Base-by-base conservation (phyloP, 352 stramenopile genomes). In the Phytopythium vexans region DNA sequence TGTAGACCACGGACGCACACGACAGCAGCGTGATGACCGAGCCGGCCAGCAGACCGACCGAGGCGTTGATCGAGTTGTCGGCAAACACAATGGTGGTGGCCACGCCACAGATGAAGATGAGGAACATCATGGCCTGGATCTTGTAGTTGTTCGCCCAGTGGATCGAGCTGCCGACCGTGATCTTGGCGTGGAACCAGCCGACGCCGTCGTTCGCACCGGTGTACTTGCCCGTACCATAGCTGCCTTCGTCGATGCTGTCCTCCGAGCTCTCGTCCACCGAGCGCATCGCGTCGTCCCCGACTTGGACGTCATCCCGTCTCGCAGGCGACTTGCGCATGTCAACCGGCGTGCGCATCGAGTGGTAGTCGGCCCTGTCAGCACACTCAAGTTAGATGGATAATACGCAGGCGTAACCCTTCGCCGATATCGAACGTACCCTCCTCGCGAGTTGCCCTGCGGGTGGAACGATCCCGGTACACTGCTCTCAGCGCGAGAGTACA, bases 91-190 rank as follows among this genome's bases (percentile, higher is more conserved):
- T 65, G 5, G 82, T 90, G 16, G 74, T 52, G 1, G 63, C 77
- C 1, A 68, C 77, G 14, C 76, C 77, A 33, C 52, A 65, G 44
- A 91, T 60, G 50, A 94, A 84, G 47, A 84, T 58, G 32, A 91
- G 60, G 49, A 92, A 86, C 82, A 94, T 92, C 38, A 69, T 46
- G 34, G 65, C 56, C 68, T 94, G 84, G 54, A 94, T 91, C 60
- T 90, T 88, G 77, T 89, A 91, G 69, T 94, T 94, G 73, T 94
- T 92, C 49, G 72, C 79, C 80, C 82, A 92, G 48, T 92, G 80
- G 54, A 90, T 86, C 11, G 84, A 75, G 61, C 85, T 89, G 54
- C 89, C 84, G 43, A 92, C 72, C 51, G 88, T 89, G 54, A 92
- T 92, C 62, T 94, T 94, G 42, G 74, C 77, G 58, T 93, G 83